Evolutionary conservation across 768 basidiomycete genomes (phyloP).

Genomic region (Termitomyces titanicus): DNA sequence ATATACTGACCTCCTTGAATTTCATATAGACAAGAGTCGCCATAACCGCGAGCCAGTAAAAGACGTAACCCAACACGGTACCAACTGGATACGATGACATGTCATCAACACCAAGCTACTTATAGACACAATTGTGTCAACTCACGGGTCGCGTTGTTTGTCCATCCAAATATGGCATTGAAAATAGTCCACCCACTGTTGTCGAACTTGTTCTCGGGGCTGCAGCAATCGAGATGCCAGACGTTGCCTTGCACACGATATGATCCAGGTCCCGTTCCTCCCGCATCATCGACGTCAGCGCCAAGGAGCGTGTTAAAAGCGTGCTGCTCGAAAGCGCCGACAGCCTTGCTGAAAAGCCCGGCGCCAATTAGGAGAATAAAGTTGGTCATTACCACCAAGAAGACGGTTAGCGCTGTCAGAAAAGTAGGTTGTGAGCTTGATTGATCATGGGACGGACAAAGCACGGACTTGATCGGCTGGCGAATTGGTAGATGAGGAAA

Average conservation of each 20-base stretch:
- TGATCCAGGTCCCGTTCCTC: constrained; percentile 78
- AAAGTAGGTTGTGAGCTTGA: background rate
- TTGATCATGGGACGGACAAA: background rate
- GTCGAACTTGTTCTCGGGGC: constrained; percentile 49
- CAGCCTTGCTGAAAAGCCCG: constrained; percentile 81
- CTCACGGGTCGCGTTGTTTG: constrained; percentile 72
- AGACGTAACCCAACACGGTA: constrained; percentile 79
- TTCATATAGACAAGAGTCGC: constrained; percentile 64
- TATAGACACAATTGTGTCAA: constrained; percentile 2
- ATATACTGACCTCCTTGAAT: constrained; percentile 45
- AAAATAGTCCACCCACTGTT: constrained; percentile 78
- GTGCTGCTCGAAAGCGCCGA: constrained; percentile 70
- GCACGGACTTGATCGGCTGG: constrained; percentile 62
- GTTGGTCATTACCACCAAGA: constrained; percentile 91
- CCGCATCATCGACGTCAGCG: constrained; percentile 61
- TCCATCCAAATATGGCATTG: constrained; percentile 84
- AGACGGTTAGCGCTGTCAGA: constrained; percentile 67
- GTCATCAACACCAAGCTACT: background rate
- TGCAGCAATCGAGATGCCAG: constrained; percentile 86
- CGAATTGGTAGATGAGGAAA: constrained; percentile 75
- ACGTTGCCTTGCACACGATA: constrained; percentile 80
- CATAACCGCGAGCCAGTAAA: constrained; percentile 90
- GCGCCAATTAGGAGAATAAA: constrained; percentile 91
- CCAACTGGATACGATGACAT: constrained; percentile 43
- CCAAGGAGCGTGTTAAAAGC: constrained; percentile 70